Percentiles rank a stretch among this genome's conserved stretches.
Evolutionary conservation across 352 stramenopile genomes (phyloP).

Genomic region (Phytophthora macrochlamydospora): DNA sequence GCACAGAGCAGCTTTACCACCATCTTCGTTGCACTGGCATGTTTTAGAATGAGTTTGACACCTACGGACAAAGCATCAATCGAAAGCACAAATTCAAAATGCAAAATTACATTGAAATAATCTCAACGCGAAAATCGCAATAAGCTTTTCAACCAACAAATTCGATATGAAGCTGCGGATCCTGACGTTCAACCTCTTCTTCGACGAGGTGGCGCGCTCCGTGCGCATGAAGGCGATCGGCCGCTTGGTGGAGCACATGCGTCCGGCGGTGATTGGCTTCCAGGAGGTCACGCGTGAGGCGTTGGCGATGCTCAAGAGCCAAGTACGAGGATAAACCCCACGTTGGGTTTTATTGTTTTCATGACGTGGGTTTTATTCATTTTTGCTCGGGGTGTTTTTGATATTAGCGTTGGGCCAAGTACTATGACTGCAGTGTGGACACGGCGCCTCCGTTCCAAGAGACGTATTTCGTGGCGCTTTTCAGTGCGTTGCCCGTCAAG

Average conservation of each 20-base stretch:
- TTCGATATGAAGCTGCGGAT: conserved; percentile 58
- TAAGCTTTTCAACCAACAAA: background rate
- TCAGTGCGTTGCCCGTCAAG: conserved; percentile 73
- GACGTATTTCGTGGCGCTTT: conserved; percentile 81
- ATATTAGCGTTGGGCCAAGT: conserved; percentile 55
- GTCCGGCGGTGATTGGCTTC: conserved; percentile 74
- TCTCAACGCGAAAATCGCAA: background rate
- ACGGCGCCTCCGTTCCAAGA: conserved; percentile 67
- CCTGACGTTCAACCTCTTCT: conserved; percentile 81
- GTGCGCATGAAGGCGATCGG: conserved; percentile 72
- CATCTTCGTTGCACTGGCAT: no score
- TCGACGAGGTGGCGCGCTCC: conserved; percentile 63
- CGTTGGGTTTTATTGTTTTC: no score
- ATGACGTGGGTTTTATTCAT: background rate
- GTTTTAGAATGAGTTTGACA: no score
- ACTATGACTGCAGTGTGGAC: conserved; percentile 84
- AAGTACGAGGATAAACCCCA: conserved; percentile 8
- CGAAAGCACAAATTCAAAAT: no score
- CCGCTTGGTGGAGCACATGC: conserved; percentile 46
- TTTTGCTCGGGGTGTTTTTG: background rate
- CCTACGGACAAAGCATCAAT: no score
- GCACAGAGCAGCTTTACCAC: no score
- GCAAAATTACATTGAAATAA: no score
- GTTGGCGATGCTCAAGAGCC: conserved; percentile 58
- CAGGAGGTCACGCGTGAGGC: conserved; percentile 77